These are phyloP conservation scores for Cetradonia linearis DNA, from an alignment of 495 filamentous ascomycete genomes.

Conservation along the genomic window DNA sequence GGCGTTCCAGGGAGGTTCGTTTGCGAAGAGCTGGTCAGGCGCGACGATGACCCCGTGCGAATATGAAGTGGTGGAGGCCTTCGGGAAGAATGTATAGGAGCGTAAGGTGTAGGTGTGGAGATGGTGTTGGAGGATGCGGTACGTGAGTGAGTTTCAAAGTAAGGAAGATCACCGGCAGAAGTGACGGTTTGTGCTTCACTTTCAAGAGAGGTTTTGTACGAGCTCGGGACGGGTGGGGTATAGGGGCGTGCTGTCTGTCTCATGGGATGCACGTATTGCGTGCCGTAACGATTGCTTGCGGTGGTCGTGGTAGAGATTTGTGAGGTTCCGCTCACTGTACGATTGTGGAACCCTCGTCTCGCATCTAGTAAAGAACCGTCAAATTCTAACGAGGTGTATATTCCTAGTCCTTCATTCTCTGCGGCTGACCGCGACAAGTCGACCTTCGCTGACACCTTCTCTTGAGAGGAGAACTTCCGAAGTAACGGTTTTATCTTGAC, in stretches of 20 bases:
- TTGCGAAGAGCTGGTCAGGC: slow-evolving; percentile 41
- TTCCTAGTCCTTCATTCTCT: slow-evolving; percentile 48
- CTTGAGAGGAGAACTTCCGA: slow-evolving; percentile 44
- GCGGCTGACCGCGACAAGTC: slow-evolving; percentile 46
- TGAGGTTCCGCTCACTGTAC: slow-evolving; percentile 48
- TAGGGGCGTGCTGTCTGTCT: slow-evolving; percentile 48
- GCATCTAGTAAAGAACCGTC: slow-evolving; percentile 31
- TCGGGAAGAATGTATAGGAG: slow-evolving; percentile 31
- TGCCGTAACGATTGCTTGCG: slow-evolving; percentile 39
- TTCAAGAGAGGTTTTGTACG: slow-evolving; percentile 41
- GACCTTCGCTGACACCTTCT: slow-evolving; percentile 34
- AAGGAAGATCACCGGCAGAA: slow-evolving; percentile 24
- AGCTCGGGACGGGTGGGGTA: slow-evolving; percentile 45
- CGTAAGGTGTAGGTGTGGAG: slow-evolving; percentile 28
- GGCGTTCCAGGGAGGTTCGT: slow-evolving; percentile 43
- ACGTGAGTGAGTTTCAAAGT: slow-evolving; percentile 23
- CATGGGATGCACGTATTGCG: slow-evolving; percentile 50
- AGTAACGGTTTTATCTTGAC: slow-evolving; percentile 49
- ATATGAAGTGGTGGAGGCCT: slow-evolving; percentile 32
- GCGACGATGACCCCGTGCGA: slow-evolving; percentile 39
- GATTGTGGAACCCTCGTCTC: slow-evolving; percentile 36
- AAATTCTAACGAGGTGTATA: slow-evolving; percentile 42
- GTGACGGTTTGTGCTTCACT: slow-evolving; percentile 36
- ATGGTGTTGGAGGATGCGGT: slow-evolving; percentile 27
- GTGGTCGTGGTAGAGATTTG: slow-evolving; percentile 42